These are phyloP conservation scores for Solanum hybrid DNA, from an alignment of 305 asterid genomes.

Conservation along the genomic window DNA sequence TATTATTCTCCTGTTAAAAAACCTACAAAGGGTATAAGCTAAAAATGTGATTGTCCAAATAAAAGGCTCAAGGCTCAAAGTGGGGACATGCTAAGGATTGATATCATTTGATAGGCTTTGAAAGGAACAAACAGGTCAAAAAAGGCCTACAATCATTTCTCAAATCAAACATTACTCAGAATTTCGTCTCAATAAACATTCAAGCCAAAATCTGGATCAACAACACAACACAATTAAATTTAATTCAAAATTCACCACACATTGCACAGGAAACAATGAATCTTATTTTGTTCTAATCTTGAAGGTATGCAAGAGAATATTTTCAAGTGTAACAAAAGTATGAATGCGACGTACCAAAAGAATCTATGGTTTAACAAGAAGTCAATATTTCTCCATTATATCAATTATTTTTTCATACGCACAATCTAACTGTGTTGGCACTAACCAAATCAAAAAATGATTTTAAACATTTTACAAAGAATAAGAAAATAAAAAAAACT, in stretches of 20 bases:
- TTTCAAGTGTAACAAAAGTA: not conserved
- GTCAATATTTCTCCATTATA: no score
- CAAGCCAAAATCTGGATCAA: not conserved
- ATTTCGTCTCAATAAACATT: not conserved
- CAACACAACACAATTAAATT: not conserved
- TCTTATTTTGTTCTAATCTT: not conserved
- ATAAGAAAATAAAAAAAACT: no score
- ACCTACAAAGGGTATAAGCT: not conserved
- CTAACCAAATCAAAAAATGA: not conserved
- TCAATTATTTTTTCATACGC: not conserved
- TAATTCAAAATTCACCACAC: not conserved
- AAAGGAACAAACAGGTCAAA: no score
- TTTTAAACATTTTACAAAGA: not conserved
- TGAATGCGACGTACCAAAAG: not conserved
- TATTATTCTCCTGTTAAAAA: no score
- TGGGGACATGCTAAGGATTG: not conserved
- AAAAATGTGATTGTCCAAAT: not conserved
- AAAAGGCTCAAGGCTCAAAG: not conserved
- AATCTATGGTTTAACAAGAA: not conserved
- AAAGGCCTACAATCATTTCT: no score
- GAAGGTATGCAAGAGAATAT: not conserved
- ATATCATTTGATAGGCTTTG: not conserved
- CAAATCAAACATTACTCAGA: not conserved
- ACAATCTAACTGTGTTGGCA: not conserved
- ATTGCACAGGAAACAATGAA: no score